Evolutionary conservation across 768 basidiomycete species (phyloP), one percentile per base, ranked within the genome.

Genomic region (Pleurotus sapidus): DNA sequence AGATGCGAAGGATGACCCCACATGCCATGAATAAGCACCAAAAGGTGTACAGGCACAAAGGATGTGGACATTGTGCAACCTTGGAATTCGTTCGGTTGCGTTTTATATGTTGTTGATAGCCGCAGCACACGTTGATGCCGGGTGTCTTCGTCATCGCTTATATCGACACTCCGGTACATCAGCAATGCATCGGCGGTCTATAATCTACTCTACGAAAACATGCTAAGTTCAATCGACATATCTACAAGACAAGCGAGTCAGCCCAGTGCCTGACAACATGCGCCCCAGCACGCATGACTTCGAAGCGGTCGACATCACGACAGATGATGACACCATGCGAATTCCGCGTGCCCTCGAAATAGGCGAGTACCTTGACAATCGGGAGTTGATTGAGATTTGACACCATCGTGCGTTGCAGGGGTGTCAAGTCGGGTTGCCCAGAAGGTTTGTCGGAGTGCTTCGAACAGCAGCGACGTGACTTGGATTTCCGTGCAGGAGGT

Each of bases 1-100:
- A 94, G 75, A 68, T 94, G 86, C 37, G 58, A 59, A 0, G 89
- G 84, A 62, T 84, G 80, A 0, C 92, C 93, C 93, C 91, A 94
- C 85, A 95, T 91, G 39, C 93, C 83, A 64, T 82, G 81, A 17
- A 82, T 74, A 18, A 84, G 72, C 20, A 81, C 77, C 5, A 82
- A 70, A n/a, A 82, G 73, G 57, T 82, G 80, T 9, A 76, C 62
- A 15, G 68, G 55, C 12, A 54, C n/a, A 15, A 39, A 38, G n/a
- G 38, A 9, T 8, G 51, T n/a, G 24, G 51, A 23, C 51, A 54
- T 54, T 34, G 30, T 4, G 30, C 30, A 11, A 34, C 8, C 23
- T 3, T n/a, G n/a, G n/a, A 39, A 20, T 8, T 1, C 6, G 3
- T 15, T 27, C 3, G 37, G 51, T 38, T 17, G 14, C 23, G 23